Percentiles rank a stretch among this genome's conserved stretches.
These are phyloP conservation scores for Wickerhamomyces sp. DNA, from an alignment of 1,139 yeast species.

Conservation along the genomic window DNA sequence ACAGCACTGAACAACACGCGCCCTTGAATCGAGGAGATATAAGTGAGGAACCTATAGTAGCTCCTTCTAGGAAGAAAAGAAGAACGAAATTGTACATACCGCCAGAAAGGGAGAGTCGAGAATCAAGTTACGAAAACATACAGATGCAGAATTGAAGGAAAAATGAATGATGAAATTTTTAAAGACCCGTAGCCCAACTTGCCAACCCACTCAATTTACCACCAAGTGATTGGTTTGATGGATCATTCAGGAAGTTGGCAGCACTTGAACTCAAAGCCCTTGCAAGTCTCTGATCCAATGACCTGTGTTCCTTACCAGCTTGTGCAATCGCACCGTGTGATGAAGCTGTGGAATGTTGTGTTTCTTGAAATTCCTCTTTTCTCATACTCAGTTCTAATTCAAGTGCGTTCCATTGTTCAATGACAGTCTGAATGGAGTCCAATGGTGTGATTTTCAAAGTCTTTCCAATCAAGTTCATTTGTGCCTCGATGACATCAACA, in stretches of 20 bases:
- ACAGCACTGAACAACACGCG: neutral
- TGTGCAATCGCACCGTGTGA: too few relatives aligned
- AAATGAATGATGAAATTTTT: too few relatives aligned
- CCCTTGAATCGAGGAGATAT: too few relatives aligned
- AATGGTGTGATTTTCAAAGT: conserved; percentile 38
- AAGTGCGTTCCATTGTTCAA: conserved; percentile 39
- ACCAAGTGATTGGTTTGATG: conserved; percentile 30
- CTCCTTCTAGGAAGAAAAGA: too few relatives aligned
- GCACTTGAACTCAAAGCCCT: conserved; percentile 19
- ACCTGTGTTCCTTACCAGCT: conserved; percentile 1
- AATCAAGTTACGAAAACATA: too few relatives aligned
- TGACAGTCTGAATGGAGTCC: conserved; percentile 33
- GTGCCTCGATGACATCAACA: conserved; percentile 33
- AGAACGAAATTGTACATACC: too few relatives aligned
- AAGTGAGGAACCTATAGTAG: neutral
- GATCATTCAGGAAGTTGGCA: conserved; percentile 11
- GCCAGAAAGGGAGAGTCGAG: too few relatives aligned
- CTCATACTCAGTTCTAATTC: conserved; percentile 29
- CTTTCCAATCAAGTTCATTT: conserved; percentile 44
- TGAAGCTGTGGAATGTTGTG: neutral
- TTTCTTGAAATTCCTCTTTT: conserved; percentile 8
- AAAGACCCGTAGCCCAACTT: conserved; percentile 52
- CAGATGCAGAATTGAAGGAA: too few relatives aligned
- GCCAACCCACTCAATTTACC: conserved; percentile 24
- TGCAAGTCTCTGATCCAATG: conserved; percentile 18